phyloP scores from a whole-genome alignment of 2,329 filamentous ascomycete species.

The Coniella lustricola region DNA sequence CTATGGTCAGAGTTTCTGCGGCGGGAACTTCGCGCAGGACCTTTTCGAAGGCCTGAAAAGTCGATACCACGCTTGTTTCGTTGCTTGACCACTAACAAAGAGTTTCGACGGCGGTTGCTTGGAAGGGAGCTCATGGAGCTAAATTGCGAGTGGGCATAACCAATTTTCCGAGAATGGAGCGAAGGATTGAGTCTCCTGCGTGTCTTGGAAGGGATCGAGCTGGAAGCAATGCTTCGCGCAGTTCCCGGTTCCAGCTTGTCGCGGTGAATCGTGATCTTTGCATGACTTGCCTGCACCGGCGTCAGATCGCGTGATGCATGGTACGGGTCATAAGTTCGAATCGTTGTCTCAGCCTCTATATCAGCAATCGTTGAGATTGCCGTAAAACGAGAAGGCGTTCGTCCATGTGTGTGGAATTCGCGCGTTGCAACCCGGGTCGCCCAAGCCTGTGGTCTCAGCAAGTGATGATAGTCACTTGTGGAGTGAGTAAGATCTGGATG shows the following conservation, averaged over 20 bases:
- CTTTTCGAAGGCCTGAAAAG: constrained; percentile 43
- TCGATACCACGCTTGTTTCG: constrained; percentile 48
- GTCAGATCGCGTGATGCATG: constrained; percentile 55
- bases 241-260: constrained; percentile 24
- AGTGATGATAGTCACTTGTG: constrained; percentile 82
- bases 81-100: constrained; percentile 35
- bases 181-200: constrained; percentile 10
- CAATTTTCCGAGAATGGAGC: constrained; percentile 12
- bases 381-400: constrained; percentile 55
- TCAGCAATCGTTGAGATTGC: constrained; percentile 57
- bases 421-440: constrained; percentile 56
- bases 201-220: constrained; percentile 20
- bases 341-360: constrained; percentile 38
- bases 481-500: constrained; percentile 75
- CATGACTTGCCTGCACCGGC: constrained; percentile 46
- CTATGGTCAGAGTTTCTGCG: constrained; percentile 16
- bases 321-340: constrained; percentile 76
- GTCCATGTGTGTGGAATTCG: constrained; percentile 49
- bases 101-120: constrained; percentile 36
- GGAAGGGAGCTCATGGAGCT: constrained; percentile 44
- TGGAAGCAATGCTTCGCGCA: constrained; percentile 27
- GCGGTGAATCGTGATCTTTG: constrained; percentile 64
- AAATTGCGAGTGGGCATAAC: constrained; percentile 27
- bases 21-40: constrained; percentile 17
- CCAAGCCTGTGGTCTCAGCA: constrained; percentile 49